Conservation (phyloP, 208 protist species). For the Naegleria gruberi region DNA sequence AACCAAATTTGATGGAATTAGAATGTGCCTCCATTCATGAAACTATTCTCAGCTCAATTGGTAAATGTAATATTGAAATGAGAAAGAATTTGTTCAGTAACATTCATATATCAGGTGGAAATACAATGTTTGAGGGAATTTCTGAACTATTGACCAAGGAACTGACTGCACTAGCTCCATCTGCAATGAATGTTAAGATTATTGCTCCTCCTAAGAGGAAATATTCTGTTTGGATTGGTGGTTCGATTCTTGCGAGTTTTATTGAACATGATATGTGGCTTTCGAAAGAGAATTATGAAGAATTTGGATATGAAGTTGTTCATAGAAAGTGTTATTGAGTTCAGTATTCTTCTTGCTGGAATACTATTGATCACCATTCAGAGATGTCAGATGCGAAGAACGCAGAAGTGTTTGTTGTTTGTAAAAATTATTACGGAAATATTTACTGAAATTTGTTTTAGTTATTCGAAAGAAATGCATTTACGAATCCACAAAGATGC, state of each 20-base stretch:
- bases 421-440: too few species aligned
- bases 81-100: constrained; percentile 5
- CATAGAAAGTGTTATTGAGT: background rate
- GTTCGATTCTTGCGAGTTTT: constrained; percentile 78
- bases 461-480: too few species aligned
- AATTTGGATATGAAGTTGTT: background rate
- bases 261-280: constrained; percentile 34
- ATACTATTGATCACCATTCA: too few species aligned
- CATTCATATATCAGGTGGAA: too few species aligned
- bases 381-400: too few species aligned
- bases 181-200: background rate
- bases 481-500: too few species aligned
- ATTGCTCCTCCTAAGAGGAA: constrained; percentile 44
- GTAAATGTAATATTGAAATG: constrained; percentile 77
- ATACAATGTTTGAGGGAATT: too few species aligned
- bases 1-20: constrained; percentile 79
- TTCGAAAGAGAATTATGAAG: background rate
- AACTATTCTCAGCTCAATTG: constrained; percentile 43
- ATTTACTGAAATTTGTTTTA: too few species aligned
- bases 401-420: too few species aligned
- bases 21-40: constrained; percentile 43
- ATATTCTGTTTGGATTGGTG: constrained; percentile 75
- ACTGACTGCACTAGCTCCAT: background rate
- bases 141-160: background rate
- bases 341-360: too few species aligned